Evolutionary conservation across 345 rosid species (phyloP).

Genomic region (Eucalyptus sp.): DNA sequence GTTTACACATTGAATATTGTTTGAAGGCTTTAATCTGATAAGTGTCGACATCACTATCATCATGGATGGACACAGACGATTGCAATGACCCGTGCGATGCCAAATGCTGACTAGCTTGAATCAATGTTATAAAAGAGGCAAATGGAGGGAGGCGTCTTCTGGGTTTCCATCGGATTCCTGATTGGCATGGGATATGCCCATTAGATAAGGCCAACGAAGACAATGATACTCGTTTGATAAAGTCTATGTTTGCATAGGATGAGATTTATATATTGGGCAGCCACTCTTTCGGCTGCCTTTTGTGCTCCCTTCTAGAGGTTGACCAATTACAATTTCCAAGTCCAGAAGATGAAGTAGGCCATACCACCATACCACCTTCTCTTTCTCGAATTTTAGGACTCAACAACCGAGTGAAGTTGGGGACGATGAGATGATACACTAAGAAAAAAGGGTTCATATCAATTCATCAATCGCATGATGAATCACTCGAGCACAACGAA

Average conservation of each 20-base stretch:
- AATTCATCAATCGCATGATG: not conserved
- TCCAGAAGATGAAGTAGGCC: not conserved
- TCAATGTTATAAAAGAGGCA: not conserved
- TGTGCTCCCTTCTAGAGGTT: not conserved
- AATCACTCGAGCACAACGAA: not conserved
- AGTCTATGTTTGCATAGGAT: not conserved
- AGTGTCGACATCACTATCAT: not conserved
- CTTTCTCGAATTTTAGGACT: not conserved
- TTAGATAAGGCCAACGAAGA: not conserved
- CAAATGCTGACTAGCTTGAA: not conserved
- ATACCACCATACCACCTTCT: not conserved
- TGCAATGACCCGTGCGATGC: not conserved
- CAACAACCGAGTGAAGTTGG: not conserved
- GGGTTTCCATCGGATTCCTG: not conserved
- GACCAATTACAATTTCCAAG: not conserved
- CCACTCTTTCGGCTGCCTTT: not conserved
- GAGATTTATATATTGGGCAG: not conserved
- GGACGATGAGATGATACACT: not conserved
- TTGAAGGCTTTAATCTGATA: not conserved
- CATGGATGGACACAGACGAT: not conserved
- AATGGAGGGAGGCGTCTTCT: not conserved
- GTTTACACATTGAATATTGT: not conserved
- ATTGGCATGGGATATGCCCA: not conserved
- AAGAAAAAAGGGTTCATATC: not conserved
- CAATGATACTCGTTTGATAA: not conserved